phyloP scores from a whole-genome alignment of 139 green algal species.

The Coelastrella sp. region DNA sequence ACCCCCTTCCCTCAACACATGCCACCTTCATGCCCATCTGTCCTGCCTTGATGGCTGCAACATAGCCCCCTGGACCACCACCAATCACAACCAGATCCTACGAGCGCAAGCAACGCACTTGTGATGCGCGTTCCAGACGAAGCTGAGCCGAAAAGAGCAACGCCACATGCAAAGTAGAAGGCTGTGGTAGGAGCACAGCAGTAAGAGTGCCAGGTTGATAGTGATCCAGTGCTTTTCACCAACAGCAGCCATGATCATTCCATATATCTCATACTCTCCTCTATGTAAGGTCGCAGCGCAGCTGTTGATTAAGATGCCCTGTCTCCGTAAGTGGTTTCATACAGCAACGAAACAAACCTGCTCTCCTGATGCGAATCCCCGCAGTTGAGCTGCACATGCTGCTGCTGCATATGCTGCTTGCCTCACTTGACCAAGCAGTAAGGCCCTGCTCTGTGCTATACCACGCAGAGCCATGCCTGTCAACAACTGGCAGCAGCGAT shows the following conservation, averaged over 20 bases:
- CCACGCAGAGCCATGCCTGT: conserved; percentile 16
- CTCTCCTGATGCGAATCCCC: conserved; percentile 42
- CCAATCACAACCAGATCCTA: conserved; percentile 97
- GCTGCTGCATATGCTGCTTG: background rate
- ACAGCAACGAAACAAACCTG: conserved; percentile 7
- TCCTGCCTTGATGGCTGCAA: conserved; percentile 97
- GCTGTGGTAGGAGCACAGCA: background rate
- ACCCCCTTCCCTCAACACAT: conserved; percentile 95
- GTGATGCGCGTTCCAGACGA: background rate
- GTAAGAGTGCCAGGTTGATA: too few species aligned
- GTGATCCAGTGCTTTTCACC: background rate
- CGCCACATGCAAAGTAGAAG: background rate
- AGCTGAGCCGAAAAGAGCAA: background rate
- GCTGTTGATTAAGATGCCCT: too few species aligned
- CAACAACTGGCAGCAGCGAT: background rate
- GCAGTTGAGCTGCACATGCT: conserved; percentile 10
- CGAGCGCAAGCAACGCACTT: background rate
- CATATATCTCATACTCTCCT: too few species aligned
- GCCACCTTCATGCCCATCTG: conserved; percentile 97
- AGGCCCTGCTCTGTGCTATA: background rate
- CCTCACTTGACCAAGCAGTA: conserved; percentile 2
- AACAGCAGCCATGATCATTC: too few species aligned
- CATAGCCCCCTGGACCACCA: conserved; percentile 97
- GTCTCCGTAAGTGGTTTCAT: background rate
- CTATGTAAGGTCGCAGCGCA: too few species aligned